A percentile compares a stretch with the other conserved stretches of the same genome.
These are phyloP conservation scores for Diaporthe sp. DNA, from an alignment of 2,329 filamentous ascomycete species.

Conservation along the genomic window DNA sequence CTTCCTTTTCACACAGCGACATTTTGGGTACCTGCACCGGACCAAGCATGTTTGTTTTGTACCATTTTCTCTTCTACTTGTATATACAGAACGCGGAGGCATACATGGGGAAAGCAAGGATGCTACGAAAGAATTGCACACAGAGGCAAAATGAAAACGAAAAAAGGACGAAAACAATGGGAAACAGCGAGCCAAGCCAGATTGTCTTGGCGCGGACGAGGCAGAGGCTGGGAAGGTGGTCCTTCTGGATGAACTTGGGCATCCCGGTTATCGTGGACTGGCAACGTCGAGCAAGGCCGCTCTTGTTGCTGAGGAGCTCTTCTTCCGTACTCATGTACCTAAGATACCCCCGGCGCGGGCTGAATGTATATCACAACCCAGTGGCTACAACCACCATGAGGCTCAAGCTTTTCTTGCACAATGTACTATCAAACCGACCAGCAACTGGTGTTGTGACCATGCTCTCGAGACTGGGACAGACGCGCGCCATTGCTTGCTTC, in stretches of 20 bases:
- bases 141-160: constrained; percentile 33
- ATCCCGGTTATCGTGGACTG: neutral
- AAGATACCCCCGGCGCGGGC: constrained; percentile 25
- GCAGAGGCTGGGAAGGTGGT: constrained; percentile 14
- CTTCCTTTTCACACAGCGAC: constrained; percentile 15
- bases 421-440: neutral
- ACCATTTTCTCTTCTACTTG: constrained; percentile 37
- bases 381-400: constrained; percentile 11
- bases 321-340: constrained; percentile 36
- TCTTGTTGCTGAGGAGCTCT: constrained; percentile 16
- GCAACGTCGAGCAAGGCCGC: neutral
- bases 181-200: neutral
- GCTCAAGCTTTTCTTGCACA: constrained; percentile 28
- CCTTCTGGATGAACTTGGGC: neutral
- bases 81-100: constrained; percentile 35
- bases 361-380: constrained; percentile 15
- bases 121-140: constrained; percentile 37
- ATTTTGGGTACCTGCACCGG: constrained; percentile 8
- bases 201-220: constrained; percentile 16
- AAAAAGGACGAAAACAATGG: constrained; percentile 8
- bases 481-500: neutral
- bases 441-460: neutral
- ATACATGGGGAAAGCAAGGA: constrained; percentile 36
- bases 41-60: constrained; percentile 26
- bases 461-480: neutral